Percentiles rank a stretch among this genome's conserved stretches.
These are phyloP conservation scores for Alopecurus myosuroides DNA, from an alignment of 176 grass and related monocot genomes.

Conservation along the genomic window DNA sequence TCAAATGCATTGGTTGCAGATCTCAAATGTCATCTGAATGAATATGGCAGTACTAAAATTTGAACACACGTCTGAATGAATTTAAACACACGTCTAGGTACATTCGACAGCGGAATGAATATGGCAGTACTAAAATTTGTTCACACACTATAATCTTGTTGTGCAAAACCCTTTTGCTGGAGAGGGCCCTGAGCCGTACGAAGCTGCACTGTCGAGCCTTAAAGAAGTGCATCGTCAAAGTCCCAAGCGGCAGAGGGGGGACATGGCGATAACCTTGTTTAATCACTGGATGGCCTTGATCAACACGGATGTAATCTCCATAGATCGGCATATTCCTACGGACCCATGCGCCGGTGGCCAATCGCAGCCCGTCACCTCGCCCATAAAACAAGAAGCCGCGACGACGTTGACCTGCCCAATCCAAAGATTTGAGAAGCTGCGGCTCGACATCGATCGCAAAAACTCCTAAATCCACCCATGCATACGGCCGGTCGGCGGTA, in stretches of 20 bases:
- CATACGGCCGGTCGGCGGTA: background rate
- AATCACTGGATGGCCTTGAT: background rate
- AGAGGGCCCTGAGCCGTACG: background rate
- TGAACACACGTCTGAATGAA: too few relatives aligned
- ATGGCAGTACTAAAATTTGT: too few relatives aligned
- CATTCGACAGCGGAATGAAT: too few relatives aligned
- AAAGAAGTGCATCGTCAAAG: background rate
- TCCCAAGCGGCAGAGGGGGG: background rate
- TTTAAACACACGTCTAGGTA: too few relatives aligned
- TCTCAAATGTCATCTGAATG: too few relatives aligned
- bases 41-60: too few relatives aligned
- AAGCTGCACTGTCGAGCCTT: background rate
- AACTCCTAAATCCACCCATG: background rate
- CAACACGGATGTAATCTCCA: background rate
- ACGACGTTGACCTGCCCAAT: conserved; percentile 10
- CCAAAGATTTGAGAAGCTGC: conserved; percentile 40
- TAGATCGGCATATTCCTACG: background rate
- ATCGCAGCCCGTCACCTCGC: background rate
- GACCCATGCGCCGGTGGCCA: background rate
- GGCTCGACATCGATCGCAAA: conserved; percentile 44
- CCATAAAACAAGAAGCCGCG: background rate
- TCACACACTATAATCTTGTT: too few relatives aligned
- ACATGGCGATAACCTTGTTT: background rate
- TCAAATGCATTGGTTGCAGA: too few relatives aligned
- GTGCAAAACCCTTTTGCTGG: too few relatives aligned